A percentile compares a stretch with the other conserved stretches of the same genome.
Conservation (phyloP, 345 rosid genomes). For the Syzygium aromaticum region DNA sequence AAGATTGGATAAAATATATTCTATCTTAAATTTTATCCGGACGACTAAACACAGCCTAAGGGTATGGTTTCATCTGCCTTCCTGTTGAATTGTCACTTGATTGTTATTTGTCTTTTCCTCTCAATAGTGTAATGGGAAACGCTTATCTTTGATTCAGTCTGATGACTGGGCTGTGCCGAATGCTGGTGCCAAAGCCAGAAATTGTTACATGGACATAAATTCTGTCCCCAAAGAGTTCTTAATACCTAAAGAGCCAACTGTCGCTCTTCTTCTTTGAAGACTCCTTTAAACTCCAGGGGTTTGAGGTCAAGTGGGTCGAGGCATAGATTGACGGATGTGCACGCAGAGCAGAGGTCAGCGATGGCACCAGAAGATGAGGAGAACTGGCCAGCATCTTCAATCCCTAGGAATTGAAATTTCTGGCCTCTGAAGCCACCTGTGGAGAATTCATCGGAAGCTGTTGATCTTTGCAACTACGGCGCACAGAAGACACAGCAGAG, state of each 20-base stretch:
- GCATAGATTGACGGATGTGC: slow-evolving; percentile 51
- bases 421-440: slow-evolving; percentile 27
- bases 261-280: slow-evolving; percentile 30
- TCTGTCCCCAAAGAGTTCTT: slow-evolving; percentile 70
- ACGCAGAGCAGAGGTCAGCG: slow-evolving; percentile 58
- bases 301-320: slow-evolving; percentile 60
- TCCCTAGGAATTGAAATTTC: slow-evolving; percentile 48
- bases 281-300: slow-evolving; percentile 46
- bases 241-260: slow-evolving; percentile 36
- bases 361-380: slow-evolving; percentile 72
- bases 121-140: slow-evolving; percentile 82
- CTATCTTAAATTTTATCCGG: too few species aligned
- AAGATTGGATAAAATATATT: too few species aligned
- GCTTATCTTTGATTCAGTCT: slow-evolving; percentile 63
- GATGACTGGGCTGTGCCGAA: slow-evolving; percentile 92
- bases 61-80: not conserved
- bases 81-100: not conserved
- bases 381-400: slow-evolving; percentile 30
- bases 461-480: slow-evolving; percentile 73
- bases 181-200: slow-evolving; percentile 76
- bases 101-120: not conserved
- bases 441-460: slow-evolving; percentile 54
- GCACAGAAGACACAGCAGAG: slow-evolving; percentile 39
- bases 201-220: slow-evolving; percentile 83
- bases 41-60: too few species aligned